Conservation (phyloP, 1,284 basidiomycete species). For the Sporisorium exsertum region DNA sequence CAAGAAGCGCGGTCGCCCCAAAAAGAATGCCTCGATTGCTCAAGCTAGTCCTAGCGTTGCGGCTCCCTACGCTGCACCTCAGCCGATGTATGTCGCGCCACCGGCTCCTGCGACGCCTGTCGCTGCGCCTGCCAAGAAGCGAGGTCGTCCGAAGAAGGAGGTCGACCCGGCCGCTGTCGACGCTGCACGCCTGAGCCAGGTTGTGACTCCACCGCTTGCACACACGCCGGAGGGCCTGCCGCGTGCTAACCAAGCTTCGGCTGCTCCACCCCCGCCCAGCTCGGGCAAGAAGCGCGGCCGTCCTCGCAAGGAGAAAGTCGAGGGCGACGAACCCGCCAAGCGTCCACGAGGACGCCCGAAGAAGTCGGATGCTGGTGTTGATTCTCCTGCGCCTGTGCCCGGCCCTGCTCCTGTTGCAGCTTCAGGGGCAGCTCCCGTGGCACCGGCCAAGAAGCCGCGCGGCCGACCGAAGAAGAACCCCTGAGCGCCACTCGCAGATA, state of each 20-base stretch:
- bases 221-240: constrained; percentile 8
- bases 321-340: constrained; percentile 34
- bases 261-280: constrained; percentile 20
- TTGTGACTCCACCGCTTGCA: constrained; percentile 30
- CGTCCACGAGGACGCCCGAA: constrained; percentile 46
- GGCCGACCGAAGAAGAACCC: constrained; percentile 47
- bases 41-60: not conserved
- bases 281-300: constrained; percentile 43
- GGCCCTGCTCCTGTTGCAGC: constrained; percentile 1
- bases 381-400: constrained; percentile 4
- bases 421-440: not conserved
- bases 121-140: constrained; percentile 9
- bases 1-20: constrained; percentile 44
- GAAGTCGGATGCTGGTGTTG: constrained; percentile 25
- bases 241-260: constrained; percentile 14
- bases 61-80: constrained; percentile 1
- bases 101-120: constrained; percentile 1
- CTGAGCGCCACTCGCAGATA: not conserved
- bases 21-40: constrained; percentile 18
- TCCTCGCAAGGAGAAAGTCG: constrained; percentile 36
- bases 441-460: constrained; percentile 29
- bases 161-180: constrained; percentile 15
- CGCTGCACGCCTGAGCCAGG: constrained; percentile 19
- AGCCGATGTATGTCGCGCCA: constrained; percentile 1
- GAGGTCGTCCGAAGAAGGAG: constrained; percentile 27